Evolutionary conservation across 768 basidiomycete genomes (phyloP).

Genomic region (Trametes maxima): DNA sequence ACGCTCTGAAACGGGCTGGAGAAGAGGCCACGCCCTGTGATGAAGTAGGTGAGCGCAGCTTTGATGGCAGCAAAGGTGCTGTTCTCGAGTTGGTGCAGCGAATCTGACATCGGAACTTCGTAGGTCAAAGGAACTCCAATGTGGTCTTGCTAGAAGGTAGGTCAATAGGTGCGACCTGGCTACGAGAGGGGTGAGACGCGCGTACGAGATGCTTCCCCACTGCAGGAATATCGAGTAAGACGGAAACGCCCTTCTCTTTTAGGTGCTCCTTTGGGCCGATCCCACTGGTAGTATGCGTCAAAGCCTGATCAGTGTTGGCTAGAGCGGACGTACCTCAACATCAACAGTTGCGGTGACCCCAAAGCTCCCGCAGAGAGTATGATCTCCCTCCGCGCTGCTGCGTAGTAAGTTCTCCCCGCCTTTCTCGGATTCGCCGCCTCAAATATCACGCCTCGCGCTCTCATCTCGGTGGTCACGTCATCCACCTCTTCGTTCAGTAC

Average conservation of each 20-base stretch:
- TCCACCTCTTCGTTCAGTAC: not conserved
- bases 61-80: conserved; percentile 2
- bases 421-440: conserved; percentile 6
- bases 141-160: conserved; percentile 17
- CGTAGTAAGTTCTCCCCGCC: not conserved
- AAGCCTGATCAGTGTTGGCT: not conserved
- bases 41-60: conserved; percentile 18
- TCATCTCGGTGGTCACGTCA: not conserved
- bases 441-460: conserved; percentile 4
- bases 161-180: not conserved
- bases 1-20: conserved; percentile 16
- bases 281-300: conserved; percentile 16
- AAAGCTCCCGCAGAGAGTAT: conserved; percentile 29
- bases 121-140: conserved; percentile 18
- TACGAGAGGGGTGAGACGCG: not conserved
- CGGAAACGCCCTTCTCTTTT: conserved; percentile 22
- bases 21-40: conserved; percentile 18
- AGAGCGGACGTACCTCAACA: conserved; percentile 30
- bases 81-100: conserved; percentile 15
- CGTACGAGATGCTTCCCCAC: conserved; percentile 31
- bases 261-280: conserved; percentile 29
- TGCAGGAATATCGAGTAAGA: conserved; percentile 27
- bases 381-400: conserved; percentile 25
- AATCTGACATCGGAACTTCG: conserved; percentile 18
- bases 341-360: conserved; percentile 41